phyloP scores from a whole-genome alignment of 1,139 yeast species.

The Geotrichum europaeum region DNA sequence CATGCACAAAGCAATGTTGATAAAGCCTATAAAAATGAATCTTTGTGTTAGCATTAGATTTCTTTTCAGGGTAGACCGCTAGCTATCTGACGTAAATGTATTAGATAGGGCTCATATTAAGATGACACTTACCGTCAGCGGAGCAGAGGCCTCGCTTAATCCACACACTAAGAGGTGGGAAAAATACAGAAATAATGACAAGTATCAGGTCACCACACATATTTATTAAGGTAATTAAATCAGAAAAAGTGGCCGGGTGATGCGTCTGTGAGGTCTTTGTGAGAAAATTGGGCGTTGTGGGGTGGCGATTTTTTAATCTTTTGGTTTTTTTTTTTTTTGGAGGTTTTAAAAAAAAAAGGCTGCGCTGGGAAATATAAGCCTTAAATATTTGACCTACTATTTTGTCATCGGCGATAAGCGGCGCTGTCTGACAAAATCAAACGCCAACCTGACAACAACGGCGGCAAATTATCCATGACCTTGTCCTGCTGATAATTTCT shows the following conservation, averaged over 20 bases:
- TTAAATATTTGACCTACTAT: neutral
- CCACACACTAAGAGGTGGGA: slow-evolving; percentile 81
- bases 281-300: neutral
- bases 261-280: neutral
- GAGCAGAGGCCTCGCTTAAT: slow-evolving; percentile 69
- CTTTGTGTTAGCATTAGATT: neutral
- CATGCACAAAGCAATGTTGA: slow-evolving; percentile 67
- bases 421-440: neutral
- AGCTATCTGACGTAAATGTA: neutral
- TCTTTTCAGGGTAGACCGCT: slow-evolving; percentile 5
- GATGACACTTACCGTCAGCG: slow-evolving; percentile 46
- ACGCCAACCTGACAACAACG: neutral
- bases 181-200: slow-evolving; percentile 69
- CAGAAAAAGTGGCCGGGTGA: neutral
- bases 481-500: neutral
- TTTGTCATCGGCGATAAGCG: neutral
- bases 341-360: neutral
- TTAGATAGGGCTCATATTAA: neutral
- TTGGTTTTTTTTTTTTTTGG: too few relatives aligned
- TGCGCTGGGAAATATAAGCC: neutral
- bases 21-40: slow-evolving; percentile 38
- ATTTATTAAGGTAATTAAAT: neutral
- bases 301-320: neutral
- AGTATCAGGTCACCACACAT: slow-evolving; percentile 36
- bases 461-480: neutral